Percentiles rank a stretch among this genome's conserved stretches.
Evolutionary conservation across 306 rosid species (phyloP).

Genomic region (Vigna reflexopilosa): DNA sequence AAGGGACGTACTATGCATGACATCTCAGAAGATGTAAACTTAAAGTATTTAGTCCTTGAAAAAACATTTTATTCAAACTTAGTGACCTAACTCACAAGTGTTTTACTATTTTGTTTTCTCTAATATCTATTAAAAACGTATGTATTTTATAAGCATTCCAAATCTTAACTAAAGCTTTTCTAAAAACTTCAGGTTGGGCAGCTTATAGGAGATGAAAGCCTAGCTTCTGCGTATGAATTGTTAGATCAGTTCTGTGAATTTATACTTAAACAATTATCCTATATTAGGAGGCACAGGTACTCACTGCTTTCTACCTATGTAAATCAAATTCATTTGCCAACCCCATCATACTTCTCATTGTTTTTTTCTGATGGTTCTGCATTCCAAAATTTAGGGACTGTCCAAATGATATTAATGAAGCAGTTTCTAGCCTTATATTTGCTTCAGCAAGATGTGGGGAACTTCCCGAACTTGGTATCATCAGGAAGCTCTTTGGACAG

Average conservation of each 20-base stretch:
- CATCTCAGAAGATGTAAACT: not conserved
- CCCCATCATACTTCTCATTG: not conserved
- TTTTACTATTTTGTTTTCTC: not conserved
- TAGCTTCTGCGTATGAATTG: constrained; percentile 56
- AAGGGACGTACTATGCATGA: too few species aligned
- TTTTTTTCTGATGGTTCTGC: not conserved
- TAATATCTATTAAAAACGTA: not conserved
- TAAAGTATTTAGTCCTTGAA: not conserved
- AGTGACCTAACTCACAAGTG: not conserved
- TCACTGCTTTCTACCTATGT: not conserved
- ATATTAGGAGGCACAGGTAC: constrained; percentile 77
- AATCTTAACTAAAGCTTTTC: not conserved
- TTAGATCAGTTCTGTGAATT: constrained; percentile 73
- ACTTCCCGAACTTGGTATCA: constrained; percentile 77
- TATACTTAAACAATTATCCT: constrained; percentile 57
- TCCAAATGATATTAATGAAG: constrained; percentile 85
- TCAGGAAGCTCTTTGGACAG: constrained; percentile 72
- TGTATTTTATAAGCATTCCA: not conserved
- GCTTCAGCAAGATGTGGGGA: constrained; percentile 94
- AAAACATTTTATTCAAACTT: not conserved
- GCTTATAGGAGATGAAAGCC: constrained; percentile 63
- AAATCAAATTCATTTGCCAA: not conserved
- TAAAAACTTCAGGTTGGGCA: constrained; percentile 64
- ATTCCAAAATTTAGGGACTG: constrained; percentile 50
- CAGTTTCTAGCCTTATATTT: constrained; percentile 81